phyloP scores from a whole-genome alignment of 2,329 filamentous ascomycete species.

The Teratosphaeriaceae sp. region DNA sequence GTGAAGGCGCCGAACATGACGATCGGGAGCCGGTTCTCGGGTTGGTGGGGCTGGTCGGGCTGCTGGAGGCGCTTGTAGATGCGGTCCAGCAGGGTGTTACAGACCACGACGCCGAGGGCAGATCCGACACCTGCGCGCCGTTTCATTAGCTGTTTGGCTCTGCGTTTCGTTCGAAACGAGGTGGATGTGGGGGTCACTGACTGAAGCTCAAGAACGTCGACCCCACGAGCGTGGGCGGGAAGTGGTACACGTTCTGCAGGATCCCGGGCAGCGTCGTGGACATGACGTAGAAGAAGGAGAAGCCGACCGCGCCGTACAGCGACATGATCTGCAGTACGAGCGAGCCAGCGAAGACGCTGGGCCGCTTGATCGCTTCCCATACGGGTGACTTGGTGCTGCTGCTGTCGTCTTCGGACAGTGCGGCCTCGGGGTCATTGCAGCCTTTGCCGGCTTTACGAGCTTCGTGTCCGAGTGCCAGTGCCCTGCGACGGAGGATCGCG shows the following conservation, averaged over 20 bases:
- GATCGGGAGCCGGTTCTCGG: constrained; percentile 59
- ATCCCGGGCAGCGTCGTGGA: constrained; percentile 41
- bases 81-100: constrained; percentile 32
- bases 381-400: constrained; percentile 11
- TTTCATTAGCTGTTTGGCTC: too few relatives aligned
- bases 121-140: constrained; percentile 30
- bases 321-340: constrained; percentile 49
- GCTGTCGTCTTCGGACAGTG: background rate
- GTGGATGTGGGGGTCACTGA: too few relatives aligned
- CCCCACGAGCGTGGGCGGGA: constrained; percentile 47
- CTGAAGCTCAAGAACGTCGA: constrained; percentile 51
- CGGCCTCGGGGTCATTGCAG: background rate
- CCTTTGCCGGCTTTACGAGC: constrained; percentile 15
- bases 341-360: constrained; percentile 42
- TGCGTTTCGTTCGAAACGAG: too few relatives aligned
- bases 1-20: constrained; percentile 48
- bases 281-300: constrained; percentile 42
- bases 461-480: constrained; percentile 21
- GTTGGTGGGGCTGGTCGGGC: constrained; percentile 30
- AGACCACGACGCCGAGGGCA: constrained; percentile 30
- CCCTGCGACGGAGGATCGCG: constrained; percentile 45
- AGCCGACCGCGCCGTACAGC: constrained; percentile 36
- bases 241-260: constrained; percentile 34
- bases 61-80: constrained; percentile 26
- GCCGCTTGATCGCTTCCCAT: constrained; percentile 35